These are phyloP conservation scores for Claviceps fusiformis DNA, from an alignment of 2,329 filamentous ascomycete genomes.

Conservation along the genomic window DNA sequence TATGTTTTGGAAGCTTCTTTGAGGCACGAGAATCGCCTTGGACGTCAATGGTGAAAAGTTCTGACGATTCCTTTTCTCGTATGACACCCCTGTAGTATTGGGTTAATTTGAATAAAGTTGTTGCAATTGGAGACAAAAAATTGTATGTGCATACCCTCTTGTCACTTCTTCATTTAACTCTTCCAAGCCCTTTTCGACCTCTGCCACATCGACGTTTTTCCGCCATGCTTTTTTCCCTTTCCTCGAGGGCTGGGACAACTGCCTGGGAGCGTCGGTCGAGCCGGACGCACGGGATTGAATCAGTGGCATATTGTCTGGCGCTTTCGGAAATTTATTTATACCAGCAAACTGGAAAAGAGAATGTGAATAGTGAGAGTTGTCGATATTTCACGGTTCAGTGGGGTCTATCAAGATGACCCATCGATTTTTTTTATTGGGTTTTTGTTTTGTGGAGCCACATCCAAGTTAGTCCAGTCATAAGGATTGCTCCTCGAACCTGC, in stretches of 20 bases:
- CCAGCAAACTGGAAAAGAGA: not conserved
- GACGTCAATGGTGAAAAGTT: slow-evolving; percentile 76
- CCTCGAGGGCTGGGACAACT: slow-evolving; percentile 77
- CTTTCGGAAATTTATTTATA: not conserved
- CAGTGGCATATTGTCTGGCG: slow-evolving; percentile 39
- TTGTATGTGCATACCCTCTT: slow-evolving; percentile 48
- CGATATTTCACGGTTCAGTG: not conserved
- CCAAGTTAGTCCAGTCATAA: not conserved
- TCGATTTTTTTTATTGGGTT: not conserved
- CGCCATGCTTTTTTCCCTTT: slow-evolving; percentile 99
- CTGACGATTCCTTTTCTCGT: slow-evolving; percentile 65
- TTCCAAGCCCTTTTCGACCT: slow-evolving; percentile 71
- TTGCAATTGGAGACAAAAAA: not conserved
- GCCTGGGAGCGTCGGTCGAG: slow-evolving; percentile 52
- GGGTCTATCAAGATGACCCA: not conserved
- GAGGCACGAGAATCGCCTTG: slow-evolving; percentile 54
- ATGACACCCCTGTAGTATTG: slow-evolving; percentile 56
- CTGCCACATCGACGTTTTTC: slow-evolving; percentile 90
- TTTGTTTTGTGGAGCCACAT: slow-evolving; percentile 2
- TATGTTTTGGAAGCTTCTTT: slow-evolving; percentile 49
- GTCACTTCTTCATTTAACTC: slow-evolving; percentile 82
- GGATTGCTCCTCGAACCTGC: not conserved
- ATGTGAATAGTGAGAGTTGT: not conserved
- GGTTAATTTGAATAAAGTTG: not conserved
- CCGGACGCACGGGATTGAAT: slow-evolving; percentile 31